Conservation (phyloP, 2,329 filamentous ascomycete species). For the Fusarium vanettenii region DNA sequence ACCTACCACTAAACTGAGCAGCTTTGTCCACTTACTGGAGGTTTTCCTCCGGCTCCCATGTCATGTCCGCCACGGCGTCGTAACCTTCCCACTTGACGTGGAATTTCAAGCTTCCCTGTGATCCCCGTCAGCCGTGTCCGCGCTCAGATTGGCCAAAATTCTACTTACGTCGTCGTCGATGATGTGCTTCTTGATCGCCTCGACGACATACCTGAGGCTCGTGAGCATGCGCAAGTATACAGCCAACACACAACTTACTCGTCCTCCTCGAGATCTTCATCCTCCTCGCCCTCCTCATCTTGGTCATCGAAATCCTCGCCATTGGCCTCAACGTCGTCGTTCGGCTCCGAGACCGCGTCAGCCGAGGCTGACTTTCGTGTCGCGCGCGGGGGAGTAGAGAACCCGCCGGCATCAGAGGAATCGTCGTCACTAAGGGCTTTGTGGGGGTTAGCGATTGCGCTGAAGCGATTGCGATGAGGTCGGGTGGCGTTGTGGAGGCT, state of each 20-base stretch:
- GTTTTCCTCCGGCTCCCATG: conserved; percentile 84
- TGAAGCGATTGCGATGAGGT: conserved; percentile 4
- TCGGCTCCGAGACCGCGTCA: conserved; percentile 19
- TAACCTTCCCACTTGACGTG: conserved; percentile 87
- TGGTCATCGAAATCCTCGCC: conserved; percentile 44
- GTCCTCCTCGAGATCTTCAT: conserved; percentile 56
- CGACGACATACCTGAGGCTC: conserved; percentile 73
- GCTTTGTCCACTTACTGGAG: conserved; percentile 41
- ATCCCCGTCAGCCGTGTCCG: background rate
- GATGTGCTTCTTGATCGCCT: conserved; percentile 76
- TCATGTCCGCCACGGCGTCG: conserved; percentile 74
- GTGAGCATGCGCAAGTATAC: conserved; percentile 30
- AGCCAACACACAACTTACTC: conserved; percentile 50
- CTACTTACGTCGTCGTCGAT: conserved; percentile 65
- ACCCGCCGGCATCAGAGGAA: conserved; percentile 49
- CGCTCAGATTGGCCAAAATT: background rate
- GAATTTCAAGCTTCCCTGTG: conserved; percentile 66
- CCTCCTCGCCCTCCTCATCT: conserved; percentile 51
- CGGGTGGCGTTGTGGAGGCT: background rate
- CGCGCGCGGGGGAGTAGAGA: conserved; percentile 34
- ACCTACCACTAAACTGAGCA: background rate
- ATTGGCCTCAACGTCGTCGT: conserved; percentile 45
- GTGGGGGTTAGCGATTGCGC: conserved; percentile 29
- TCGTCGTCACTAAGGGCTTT: conserved; percentile 54
- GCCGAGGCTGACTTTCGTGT: conserved; percentile 42